These are phyloP conservation scores for Dioscorea zingiberensis DNA, from an alignment of 106 monocot genomes.

Conservation along the genomic window DNA sequence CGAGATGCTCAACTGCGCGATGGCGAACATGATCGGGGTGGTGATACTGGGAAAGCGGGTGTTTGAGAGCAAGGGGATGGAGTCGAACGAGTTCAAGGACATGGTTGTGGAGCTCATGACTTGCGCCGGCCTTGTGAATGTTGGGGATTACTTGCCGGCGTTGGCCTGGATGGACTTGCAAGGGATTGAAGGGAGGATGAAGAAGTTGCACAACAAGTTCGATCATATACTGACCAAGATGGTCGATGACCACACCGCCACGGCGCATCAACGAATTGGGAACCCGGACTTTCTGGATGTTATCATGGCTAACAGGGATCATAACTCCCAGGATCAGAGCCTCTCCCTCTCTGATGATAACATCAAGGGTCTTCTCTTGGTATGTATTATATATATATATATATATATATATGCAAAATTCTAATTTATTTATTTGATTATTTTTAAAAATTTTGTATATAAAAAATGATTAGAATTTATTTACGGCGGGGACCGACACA, in stretches of 20 bases:
- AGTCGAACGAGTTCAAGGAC: slow-evolving; percentile 36
- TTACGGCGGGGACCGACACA: slow-evolving; percentile 62
- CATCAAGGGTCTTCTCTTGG: slow-evolving; percentile 32
- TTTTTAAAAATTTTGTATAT: not conserved
- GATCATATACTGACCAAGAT: slow-evolving; percentile 22
- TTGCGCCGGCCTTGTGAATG: slow-evolving; percentile 29
- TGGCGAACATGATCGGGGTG: slow-evolving; percentile 41
- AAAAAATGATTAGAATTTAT: slow-evolving; percentile 39
- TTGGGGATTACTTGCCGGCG: slow-evolving; percentile 41
- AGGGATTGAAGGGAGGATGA: slow-evolving; percentile 27
- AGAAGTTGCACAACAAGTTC: slow-evolving; percentile 19
- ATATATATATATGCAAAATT: not conserved
- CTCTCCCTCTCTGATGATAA: slow-evolving; percentile 25
- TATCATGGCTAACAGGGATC: slow-evolving; percentile 13
- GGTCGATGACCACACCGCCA: slow-evolving; percentile 27
- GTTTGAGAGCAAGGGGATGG: slow-evolving; percentile 25
- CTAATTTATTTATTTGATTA: not conserved
- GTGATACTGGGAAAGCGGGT: slow-evolving; percentile 27
- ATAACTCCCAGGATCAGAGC: slow-evolving; percentile 21
- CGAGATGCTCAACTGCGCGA: slow-evolving; percentile 21
- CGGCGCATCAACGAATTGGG: slow-evolving; percentile 19
- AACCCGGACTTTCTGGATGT: slow-evolving; percentile 32
- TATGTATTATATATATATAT: too few relatives aligned
- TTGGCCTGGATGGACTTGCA: slow-evolving; percentile 43
- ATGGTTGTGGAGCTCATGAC: slow-evolving; percentile 37